Conservation (phyloP, 1,284 basidiomycete species). For the Malassezia sympodialis region DNA sequence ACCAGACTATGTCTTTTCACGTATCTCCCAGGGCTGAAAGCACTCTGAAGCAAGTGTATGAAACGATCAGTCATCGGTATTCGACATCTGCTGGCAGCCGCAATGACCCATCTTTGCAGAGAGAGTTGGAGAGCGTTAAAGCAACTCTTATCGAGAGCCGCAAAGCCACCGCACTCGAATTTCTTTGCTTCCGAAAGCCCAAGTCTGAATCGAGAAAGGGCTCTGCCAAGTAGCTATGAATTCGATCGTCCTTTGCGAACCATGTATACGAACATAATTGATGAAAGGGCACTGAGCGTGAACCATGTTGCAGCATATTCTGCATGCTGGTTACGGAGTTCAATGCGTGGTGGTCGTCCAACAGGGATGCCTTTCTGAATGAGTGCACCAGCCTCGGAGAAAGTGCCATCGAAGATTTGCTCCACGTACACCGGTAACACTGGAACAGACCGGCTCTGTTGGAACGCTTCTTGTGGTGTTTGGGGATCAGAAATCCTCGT, state of each 20-base stretch:
- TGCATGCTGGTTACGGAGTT: conserved; percentile 85
- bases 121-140: conserved; percentile 80
- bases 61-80: conserved; percentile 85
- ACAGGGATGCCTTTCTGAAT: conserved; percentile 70
- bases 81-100: conserved; percentile 36
- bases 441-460: conserved; percentile 33
- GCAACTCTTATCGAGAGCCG: conserved; percentile 75
- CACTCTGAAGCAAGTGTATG: conserved; percentile 79
- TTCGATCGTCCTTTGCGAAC: conserved; percentile 8
- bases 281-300: conserved; percentile 31
- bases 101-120: conserved; percentile 49
- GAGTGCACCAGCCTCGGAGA: conserved; percentile 59
- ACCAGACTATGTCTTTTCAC: conserved; percentile 82
- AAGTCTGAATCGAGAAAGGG: conserved; percentile 3
- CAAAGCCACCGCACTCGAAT: conserved; percentile 83
- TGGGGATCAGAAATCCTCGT: neutral
- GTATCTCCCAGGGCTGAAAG: conserved; percentile 69
- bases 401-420: conserved; percentile 57
- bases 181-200: conserved; percentile 58
- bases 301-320: conserved; percentile 91
- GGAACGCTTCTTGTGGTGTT: conserved; percentile 10
- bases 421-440: conserved; percentile 42
- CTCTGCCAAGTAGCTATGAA: neutral
- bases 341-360: conserved; percentile 71
- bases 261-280: conserved; percentile 30